Evolutionary conservation across 1,284 basidiomycete species (phyloP), one percentile per base, ranked within the genome.

Genomic region (Moesziomyces sp.): DNA sequence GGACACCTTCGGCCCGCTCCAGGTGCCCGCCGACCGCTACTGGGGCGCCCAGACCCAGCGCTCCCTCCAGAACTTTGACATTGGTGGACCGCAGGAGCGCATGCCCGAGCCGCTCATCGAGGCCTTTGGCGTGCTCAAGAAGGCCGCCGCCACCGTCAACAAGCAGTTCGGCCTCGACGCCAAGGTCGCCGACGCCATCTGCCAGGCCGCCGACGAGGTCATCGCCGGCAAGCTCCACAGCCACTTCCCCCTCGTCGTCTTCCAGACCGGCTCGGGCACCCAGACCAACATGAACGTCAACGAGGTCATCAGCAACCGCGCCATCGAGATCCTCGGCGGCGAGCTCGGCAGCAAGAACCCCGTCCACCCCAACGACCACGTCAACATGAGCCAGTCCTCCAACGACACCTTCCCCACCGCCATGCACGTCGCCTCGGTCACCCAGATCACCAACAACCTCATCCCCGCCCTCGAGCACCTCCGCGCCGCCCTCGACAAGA

Each of bases 201-300:
- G 93, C 83, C 86, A 91, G 77, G 97, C 97, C 61, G 93, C 97
- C 52, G 95, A 99, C 86, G 97, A 99, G 81, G 96, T 99, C 81
- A 98, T 99, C 85, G 92, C 92, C 54, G 96, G 96, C 66, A 93
- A 95, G 86, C 89, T 99, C 43, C 69, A 78, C 59, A 46, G 56
- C 58, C 92, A 99, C 86, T 99, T 99, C 88, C 97, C 97, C 26
- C 88, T 99, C 42, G 97, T 99, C 59, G 96, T 99, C 51, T 99
- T 97, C 89, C 97, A 99, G 87, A 99, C 97, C 49, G 97, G 97
- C 62, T 97, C 93, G 62, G 97, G 97, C 52, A 99, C 97, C 3
- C 97, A 99, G 86, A 96, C 93, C 85, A 99, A 99, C 88, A 99
- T 99, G 97, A 99, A 99, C 86, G 93, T 90, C 69, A 99, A 99